These are phyloP conservation scores for Amniculicola lignicola DNA, from an alignment of 495 filamentous ascomycete species.

Conservation along the genomic window DNA sequence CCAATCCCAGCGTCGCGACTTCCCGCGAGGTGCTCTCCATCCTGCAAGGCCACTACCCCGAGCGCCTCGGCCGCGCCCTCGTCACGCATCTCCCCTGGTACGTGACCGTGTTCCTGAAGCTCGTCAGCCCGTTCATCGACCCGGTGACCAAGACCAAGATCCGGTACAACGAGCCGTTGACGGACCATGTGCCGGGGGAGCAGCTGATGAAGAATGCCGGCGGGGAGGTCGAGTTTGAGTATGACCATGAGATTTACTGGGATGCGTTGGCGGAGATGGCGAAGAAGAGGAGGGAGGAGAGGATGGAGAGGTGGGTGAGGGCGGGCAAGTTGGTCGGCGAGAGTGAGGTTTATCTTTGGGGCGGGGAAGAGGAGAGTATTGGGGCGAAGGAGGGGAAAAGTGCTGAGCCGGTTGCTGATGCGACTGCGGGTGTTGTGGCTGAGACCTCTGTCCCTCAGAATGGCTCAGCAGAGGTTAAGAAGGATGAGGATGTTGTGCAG, in stretches of 20 bases:
- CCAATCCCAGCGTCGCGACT: slow-evolving; percentile 69
- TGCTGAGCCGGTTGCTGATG: not conserved
- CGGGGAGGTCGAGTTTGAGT: slow-evolving; percentile 72
- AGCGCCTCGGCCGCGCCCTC: slow-evolving; percentile 82
- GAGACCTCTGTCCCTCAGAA: not conserved
- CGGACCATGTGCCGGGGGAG: slow-evolving; percentile 67
- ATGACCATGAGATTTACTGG: slow-evolving; percentile 87
- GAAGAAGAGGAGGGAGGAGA: slow-evolving; percentile 55
- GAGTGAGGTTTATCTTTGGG: slow-evolving; percentile 75
- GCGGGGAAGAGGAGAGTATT: slow-evolving; percentile 50
- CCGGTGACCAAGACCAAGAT: slow-evolving; percentile 86
- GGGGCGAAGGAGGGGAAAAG: slow-evolving; percentile 12
- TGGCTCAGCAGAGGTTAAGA: not conserved
- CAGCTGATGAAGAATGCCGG: slow-evolving; percentile 73
- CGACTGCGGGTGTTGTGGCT: not conserved
- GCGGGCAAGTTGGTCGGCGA: slow-evolving; percentile 79
- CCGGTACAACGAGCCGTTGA: slow-evolving; percentile 87
- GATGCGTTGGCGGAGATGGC: slow-evolving; percentile 71
- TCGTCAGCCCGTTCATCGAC: slow-evolving; percentile 95
- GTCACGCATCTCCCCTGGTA: slow-evolving; percentile 88
- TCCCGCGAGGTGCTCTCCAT: slow-evolving; percentile 79
- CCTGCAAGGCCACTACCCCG: slow-evolving; percentile 90
- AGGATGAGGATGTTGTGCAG: not conserved
- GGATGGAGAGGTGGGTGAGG: slow-evolving; percentile 67
- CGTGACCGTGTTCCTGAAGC: slow-evolving; percentile 86